Conservation (phyloP, 805 yeast species). For the Candida vaughaniae region DNA sequence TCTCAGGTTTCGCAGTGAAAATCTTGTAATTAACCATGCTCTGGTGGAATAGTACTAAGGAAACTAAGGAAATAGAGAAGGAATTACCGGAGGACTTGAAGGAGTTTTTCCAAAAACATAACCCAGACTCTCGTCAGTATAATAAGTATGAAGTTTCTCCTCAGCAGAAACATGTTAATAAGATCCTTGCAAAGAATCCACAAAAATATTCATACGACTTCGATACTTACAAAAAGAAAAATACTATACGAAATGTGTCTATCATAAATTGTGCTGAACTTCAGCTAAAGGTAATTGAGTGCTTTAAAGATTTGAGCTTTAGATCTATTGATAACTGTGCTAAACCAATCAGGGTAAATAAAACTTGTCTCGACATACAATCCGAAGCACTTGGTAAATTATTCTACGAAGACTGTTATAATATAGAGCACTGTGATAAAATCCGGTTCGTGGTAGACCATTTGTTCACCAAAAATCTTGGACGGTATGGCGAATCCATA, state of each 20-base stretch:
- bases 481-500: constrained; percentile 33
- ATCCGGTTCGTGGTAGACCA: constrained; percentile 37
- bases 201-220: constrained; percentile 25
- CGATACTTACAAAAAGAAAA: constrained; percentile 29
- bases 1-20: background rate
- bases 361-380: constrained; percentile 35
- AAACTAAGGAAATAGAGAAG: constrained; percentile 26
- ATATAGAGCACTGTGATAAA: constrained; percentile 32
- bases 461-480: constrained; percentile 35
- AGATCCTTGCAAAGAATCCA: constrained; percentile 19
- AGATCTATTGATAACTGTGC: constrained; percentile 28
- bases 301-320: constrained; percentile 33
- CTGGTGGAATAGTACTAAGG: constrained; percentile 17
- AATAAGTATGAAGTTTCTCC: constrained; percentile 24
- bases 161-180: constrained; percentile 26
- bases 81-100: constrained; percentile 35
- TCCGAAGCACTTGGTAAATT: constrained; percentile 31
- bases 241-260: constrained; percentile 24
- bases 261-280: constrained; percentile 41
- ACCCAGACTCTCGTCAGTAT: constrained; percentile 27
- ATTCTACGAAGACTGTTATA: constrained; percentile 37
- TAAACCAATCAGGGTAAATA: constrained; percentile 24
- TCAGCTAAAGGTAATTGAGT: constrained; percentile 34
- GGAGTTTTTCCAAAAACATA: constrained; percentile 28
- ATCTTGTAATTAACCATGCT: constrained; percentile 7